Evolutionary conservation across 768 basidiomycete species (phyloP), one percentile per base, ranked within the genome.

Genomic region (Termitomyces sp.): DNA sequence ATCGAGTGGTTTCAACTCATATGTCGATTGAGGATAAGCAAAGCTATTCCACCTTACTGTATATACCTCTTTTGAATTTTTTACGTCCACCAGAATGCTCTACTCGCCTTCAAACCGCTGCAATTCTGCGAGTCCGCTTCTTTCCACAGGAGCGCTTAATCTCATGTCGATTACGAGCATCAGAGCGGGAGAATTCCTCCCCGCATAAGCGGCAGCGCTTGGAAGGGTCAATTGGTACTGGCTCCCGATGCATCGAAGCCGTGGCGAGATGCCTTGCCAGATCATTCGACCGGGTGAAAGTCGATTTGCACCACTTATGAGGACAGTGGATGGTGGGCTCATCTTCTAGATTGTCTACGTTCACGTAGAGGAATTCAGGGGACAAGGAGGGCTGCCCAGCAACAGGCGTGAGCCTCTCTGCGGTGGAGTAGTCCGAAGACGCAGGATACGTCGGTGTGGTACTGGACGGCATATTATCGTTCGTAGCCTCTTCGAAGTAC

Each of bases 141-240:
- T 65, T 65, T 34, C 51, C 51, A 39, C 71, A 72, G 13, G 70
- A 66, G 12, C 57, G 52, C 43, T 58, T 65, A 2, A 50, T 47
- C 58, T 67, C 65, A 50, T 72, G 71, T 36, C 70, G 65, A 33
- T 58, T 62, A 24, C 64, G 64, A 47, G 71, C 66, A 62, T 73
- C 69, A n/a, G 58, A 50, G 14, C 69, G 68, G 47, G 69, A 71
- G 20, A 70, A 63, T 33, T 60, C 54, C 9, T 64, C 63, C 20
- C 63, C 62, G n/a, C 67, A 68, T 30, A 47, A 57, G 36, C 58
- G 49, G 50, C 69, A 71, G 12, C 59, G 16, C 18, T 52, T 65
- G 0, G 62, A 59, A 44, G 34, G 56, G 44, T 63, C 65, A 26
- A 52, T 49, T 33, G 33, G 33, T 44, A 26, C 48, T 20, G 58